A percentile compares a stretch with the other conserved stretches of the same genome.
Conservation (phyloP, 139 green algal species). For the Chlamydomonas incerta region DNA sequence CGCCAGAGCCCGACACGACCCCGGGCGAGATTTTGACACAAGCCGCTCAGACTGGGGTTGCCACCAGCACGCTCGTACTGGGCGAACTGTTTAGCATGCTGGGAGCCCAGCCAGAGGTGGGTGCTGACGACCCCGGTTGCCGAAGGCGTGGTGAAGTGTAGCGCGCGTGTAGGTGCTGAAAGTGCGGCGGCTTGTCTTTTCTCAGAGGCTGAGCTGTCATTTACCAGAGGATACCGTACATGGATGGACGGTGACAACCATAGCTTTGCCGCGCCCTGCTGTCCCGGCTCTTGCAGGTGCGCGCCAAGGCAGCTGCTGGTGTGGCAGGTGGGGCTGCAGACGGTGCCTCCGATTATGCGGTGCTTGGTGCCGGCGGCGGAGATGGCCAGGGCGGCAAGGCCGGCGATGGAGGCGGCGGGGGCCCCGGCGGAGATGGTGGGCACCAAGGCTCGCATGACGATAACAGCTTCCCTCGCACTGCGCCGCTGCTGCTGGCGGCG, state of each 20-base stretch:
- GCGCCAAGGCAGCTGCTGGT: too few relatives aligned
- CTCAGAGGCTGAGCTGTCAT: too few relatives aligned
- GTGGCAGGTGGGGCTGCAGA: background rate
- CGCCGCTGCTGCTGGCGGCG: background rate
- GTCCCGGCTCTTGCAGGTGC: too few relatives aligned
- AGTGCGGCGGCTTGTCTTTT: too few relatives aligned
- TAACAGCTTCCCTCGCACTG: background rate
- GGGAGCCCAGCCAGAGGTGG: background rate
- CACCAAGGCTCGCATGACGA: background rate
- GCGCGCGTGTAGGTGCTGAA: background rate
- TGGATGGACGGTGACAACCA: too few relatives aligned
- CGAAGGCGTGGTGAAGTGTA: too few relatives aligned
- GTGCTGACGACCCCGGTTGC: background rate
- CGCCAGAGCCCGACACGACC: background rate
- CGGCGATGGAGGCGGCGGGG: background rate
- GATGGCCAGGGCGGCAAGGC: background rate
- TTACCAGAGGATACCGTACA: too few relatives aligned
- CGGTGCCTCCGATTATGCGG: too few relatives aligned
- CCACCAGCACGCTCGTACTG: background rate
- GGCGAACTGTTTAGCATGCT: conserved; percentile 9
- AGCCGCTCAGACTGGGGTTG: background rate
- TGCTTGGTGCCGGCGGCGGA: background rate
- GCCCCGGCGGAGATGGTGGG: too few relatives aligned
- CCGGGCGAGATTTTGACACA: background rate
- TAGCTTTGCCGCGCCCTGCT: too few relatives aligned